Base-by-base conservation (phyloP, 192 early-diverging fungal species). In the Mortierella hygrophila region DNA sequence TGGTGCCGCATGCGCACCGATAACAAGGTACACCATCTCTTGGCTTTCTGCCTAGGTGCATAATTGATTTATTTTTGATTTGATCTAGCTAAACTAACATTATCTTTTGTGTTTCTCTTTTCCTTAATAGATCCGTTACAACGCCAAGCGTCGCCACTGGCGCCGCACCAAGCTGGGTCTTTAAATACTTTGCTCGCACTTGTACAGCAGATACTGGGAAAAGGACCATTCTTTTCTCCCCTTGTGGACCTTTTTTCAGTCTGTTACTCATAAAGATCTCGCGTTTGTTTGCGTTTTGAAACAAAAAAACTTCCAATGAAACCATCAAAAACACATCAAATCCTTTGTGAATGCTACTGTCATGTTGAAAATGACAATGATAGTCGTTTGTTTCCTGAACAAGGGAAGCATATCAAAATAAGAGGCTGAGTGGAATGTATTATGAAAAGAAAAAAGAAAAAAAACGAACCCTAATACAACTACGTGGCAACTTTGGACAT, bases 121-220 rank as follows among this genome's bases (percentile, higher is more conserved):
- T 68, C 6, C 15, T 7, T 21, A 68, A 42, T 74, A 81, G 79
- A 83, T 79, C 82, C 97, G 97, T 82, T 99, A 98, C 95, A 99
- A 98, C 94, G 93, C 96, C 84, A 99, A 99, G 97, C 94, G 98
- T 79, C 95, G 98, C 78, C 94, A 99, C 96, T 99, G 98, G 98
- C 96, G 98, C 92, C 96, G 96, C 89, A 99, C 96, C 91, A 99
- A 99, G 96, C 93, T 98, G 87, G 95, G 96, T 92, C 88, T 98
- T 85, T 99, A 98, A 97, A 68, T 65, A 52, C 49, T 52, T 68
- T 60, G 49, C 63, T 86, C 52, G 75, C 78, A 47, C 26, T 75
- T 78, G 72, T 65, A 65, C 76, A 83, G 21, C 60, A 74, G 35
- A 54, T 54, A 37, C 37, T 75, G 73, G 72, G 37, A 57, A 73